Conservation (phyloP, 257 asterid species). For the Nicotiana benthamiana region DNA sequence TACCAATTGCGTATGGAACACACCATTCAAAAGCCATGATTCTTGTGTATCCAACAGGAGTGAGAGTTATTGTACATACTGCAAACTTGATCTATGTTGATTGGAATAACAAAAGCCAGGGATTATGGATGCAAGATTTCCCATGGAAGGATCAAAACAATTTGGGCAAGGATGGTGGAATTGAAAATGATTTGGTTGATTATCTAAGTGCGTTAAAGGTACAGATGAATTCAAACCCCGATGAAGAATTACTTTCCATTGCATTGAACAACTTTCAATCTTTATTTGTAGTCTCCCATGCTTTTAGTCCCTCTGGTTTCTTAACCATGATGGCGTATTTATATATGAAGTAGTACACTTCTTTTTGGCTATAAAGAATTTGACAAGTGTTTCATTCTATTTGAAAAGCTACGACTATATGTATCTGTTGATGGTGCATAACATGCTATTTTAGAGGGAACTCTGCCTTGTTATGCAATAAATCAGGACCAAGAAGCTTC, state of each 20-base stretch:
- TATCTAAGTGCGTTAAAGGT: constrained; percentile 79
- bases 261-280: not conserved
- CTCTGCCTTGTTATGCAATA: not conserved
- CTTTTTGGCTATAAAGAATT: not conserved
- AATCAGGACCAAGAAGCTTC: constrained; percentile 8
- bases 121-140: constrained; percentile 99
- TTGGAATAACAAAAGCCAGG: constrained; percentile 98
- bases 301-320: not conserved
- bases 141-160: constrained; percentile 80
- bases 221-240: not conserved
- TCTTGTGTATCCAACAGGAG: constrained; percentile 89
- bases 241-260: not conserved
- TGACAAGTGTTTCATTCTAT: not conserved
- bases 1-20: constrained; percentile 95
- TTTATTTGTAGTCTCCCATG: not conserved
- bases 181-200: constrained; percentile 82
- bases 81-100: constrained; percentile 89
- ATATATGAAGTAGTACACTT: not conserved
- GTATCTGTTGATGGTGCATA: not conserved
- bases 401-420: not conserved
- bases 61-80: constrained; percentile 81
- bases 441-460: not conserved
- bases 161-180: constrained; percentile 44
- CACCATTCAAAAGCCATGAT: constrained; percentile 98
- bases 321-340: not conserved